phyloP scores from a whole-genome alignment of 768 basidiomycete genomes.

The Suillus ampliporus region DNA sequence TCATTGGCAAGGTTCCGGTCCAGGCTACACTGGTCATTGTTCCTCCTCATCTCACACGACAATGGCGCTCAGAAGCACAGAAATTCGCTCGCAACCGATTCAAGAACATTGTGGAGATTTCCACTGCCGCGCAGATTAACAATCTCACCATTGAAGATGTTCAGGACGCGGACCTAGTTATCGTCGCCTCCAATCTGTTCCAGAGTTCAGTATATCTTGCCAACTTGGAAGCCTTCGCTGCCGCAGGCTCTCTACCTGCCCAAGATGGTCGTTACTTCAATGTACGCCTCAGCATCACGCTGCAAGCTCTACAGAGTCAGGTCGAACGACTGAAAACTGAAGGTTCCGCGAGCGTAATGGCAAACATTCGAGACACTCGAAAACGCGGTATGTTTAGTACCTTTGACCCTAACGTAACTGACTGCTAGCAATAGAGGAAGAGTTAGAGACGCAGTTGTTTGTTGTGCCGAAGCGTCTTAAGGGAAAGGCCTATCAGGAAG shows the following conservation, averaged over 20 bases:
- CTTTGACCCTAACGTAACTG: background rate
- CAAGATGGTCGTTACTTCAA: conserved; percentile 90
- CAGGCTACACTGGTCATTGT: conserved; percentile 86
- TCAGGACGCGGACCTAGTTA: conserved; percentile 82
- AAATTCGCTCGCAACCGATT: conserved; percentile 68
- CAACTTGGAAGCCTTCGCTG: conserved; percentile 76
- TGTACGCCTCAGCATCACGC: conserved; percentile 70
- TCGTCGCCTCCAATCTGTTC: conserved; percentile 88
- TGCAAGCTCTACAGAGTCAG: conserved; percentile 64
- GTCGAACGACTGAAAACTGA: conserved; percentile 70
- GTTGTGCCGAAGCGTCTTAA: conserved; percentile 69
- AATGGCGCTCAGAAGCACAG: conserved; percentile 86
- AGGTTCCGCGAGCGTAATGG: conserved; percentile 64
- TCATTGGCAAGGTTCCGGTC: conserved; percentile 70
- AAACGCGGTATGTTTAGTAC: conserved; percentile 54
- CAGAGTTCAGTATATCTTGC: conserved; percentile 75
- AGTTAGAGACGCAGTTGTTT: conserved; percentile 51
- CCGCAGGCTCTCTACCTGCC: conserved; percentile 69
- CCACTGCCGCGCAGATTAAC: conserved; percentile 75
- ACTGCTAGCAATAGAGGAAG: conserved; percentile 48
- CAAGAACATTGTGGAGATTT: conserved; percentile 63
- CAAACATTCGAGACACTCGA: conserved; percentile 67
- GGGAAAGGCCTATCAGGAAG: conserved; percentile 75
- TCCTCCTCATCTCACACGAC: conserved; percentile 86
- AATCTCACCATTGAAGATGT: conserved; percentile 72